Evolutionary conservation across 345 rosid genomes (phyloP).

Genomic region (Lepidium sativum): DNA sequence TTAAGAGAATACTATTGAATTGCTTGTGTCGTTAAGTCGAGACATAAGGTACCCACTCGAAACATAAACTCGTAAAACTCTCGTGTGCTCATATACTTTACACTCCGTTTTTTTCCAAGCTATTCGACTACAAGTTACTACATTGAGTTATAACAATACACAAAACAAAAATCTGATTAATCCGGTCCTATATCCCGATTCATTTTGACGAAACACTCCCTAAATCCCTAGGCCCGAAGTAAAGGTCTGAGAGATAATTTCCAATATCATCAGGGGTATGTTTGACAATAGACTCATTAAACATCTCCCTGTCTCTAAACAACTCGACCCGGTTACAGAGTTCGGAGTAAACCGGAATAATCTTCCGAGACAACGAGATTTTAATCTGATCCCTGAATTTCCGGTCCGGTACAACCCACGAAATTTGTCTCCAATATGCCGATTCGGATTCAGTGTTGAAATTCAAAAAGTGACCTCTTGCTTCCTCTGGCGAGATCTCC

Average conservation of each 20-base stretch:
- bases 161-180: neutral
- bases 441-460: conserved; percentile 57
- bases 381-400: conserved; percentile 49
- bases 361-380: conserved; percentile 37
- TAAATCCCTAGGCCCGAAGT: conserved; percentile 19
- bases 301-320: conserved; percentile 5
- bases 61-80: too few species aligned
- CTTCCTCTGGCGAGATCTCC: conserved; percentile 26
- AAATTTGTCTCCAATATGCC: conserved; percentile 41
- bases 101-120: too few species aligned
- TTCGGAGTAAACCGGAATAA: conserved; percentile 37
- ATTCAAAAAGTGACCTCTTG: conserved; percentile 5
- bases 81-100: too few species aligned
- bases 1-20: too few species aligned
- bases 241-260: conserved; percentile 45
- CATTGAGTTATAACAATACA: too few species aligned
- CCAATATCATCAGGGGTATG: conserved; percentile 67
- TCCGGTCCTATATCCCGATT: conserved; percentile 7
- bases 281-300: conserved; percentile 25
- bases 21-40: too few species aligned
- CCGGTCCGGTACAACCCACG: conserved; percentile 61
- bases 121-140: too few species aligned
- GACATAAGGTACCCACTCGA: too few species aligned
- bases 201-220: conserved; percentile 3
- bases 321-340: conserved; percentile 37